A percentile compares a stretch with the other conserved stretches of the same genome.
Evolutionary conservation across 2,329 filamentous ascomycete genomes (phyloP).

Genomic region (Xenoacremonium recifei): DNA sequence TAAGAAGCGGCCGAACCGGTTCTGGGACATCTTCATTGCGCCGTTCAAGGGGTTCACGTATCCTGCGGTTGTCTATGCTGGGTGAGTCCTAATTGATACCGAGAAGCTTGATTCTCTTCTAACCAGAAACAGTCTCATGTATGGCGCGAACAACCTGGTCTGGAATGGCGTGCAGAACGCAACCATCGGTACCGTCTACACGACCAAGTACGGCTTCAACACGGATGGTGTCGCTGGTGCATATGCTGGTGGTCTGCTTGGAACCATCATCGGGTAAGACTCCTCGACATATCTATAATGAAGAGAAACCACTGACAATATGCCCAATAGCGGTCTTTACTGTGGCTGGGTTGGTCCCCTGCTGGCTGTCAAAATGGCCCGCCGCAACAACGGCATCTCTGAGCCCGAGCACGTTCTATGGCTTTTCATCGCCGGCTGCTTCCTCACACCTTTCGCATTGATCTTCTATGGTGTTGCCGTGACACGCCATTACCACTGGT

Average conservation of each 20-base stretch:
- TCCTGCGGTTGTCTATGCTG: not conserved
- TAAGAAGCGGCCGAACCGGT: too few species aligned
- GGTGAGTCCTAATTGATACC: too few species aligned
- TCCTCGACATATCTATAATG: too few species aligned
- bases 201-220: not conserved
- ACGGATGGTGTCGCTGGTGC: not conserved
- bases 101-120: too few species aligned
- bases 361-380: slow-evolving; percentile 42
- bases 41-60: not conserved
- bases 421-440: slow-evolving; percentile 34
- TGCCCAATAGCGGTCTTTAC: slow-evolving; percentile 27
- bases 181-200: not conserved
- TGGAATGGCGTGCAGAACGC: not conserved
- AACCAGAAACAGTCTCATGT: too few species aligned
- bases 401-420: slow-evolving; percentile 49
- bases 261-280: not conserved
- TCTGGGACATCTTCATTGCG: not conserved
- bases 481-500: slow-evolving; percentile 30
- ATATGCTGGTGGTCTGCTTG: not conserved
- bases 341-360: slow-evolving; percentile 32
- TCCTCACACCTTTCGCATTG: slow-evolving; percentile 40
- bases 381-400: slow-evolving; percentile 43
- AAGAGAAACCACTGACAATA: too few species aligned
- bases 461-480: slow-evolving; percentile 40
- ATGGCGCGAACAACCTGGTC: not conserved